Evolutionary conservation across 805 yeast genomes (phyloP).

Genomic region (Teunomyces barrocoloradensis): DNA sequence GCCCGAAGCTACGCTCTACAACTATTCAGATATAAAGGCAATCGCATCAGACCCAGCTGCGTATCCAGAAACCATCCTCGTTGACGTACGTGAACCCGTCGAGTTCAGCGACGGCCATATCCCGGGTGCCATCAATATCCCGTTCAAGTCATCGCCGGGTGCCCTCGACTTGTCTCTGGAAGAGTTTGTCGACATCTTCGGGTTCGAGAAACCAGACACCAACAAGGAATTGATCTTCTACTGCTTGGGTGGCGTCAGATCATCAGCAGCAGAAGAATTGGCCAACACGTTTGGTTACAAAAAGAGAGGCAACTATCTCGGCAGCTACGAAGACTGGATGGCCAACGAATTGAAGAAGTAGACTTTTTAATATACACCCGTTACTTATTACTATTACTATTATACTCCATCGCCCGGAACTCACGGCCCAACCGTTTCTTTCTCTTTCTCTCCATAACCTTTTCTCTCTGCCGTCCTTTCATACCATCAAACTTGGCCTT

Average conservation of each 20-base stretch:
- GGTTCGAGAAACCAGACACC: slow-evolving; percentile 71
- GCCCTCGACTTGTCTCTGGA: slow-evolving; percentile 78
- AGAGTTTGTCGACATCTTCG: slow-evolving; percentile 78
- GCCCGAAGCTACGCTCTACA: slow-evolving; percentile 47
- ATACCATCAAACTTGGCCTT: slow-evolving; percentile 74
- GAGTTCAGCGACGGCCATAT: slow-evolving; percentile 75
- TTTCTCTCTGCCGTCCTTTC: slow-evolving; percentile 71
- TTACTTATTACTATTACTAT: slow-evolving; percentile 1
- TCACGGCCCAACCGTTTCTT: slow-evolving; percentile 83
- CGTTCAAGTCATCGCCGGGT: slow-evolving; percentile 88
- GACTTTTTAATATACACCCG: slow-evolving; percentile 1
- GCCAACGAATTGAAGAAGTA: slow-evolving; percentile 23
- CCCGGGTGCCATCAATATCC: slow-evolving; percentile 83
- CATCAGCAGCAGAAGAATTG: slow-evolving; percentile 85
- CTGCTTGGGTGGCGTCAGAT: slow-evolving; percentile 91
- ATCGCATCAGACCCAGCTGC: slow-evolving; percentile 42
- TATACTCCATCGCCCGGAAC: slow-evolving; percentile 50
- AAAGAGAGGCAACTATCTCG: slow-evolving; percentile 80
- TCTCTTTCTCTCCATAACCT: slow-evolving; percentile 83
- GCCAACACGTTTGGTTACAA: slow-evolving; percentile 88
- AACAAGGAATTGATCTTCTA: slow-evolving; percentile 80
- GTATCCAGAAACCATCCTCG: slow-evolving; percentile 50
- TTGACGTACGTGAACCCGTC: slow-evolving; percentile 91
- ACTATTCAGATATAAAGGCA: slow-evolving; percentile 49
- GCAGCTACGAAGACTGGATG: slow-evolving; percentile 87